Evolutionary conservation across 345 rosid genomes (phyloP).

Genomic region (Carallia brachiata): DNA sequence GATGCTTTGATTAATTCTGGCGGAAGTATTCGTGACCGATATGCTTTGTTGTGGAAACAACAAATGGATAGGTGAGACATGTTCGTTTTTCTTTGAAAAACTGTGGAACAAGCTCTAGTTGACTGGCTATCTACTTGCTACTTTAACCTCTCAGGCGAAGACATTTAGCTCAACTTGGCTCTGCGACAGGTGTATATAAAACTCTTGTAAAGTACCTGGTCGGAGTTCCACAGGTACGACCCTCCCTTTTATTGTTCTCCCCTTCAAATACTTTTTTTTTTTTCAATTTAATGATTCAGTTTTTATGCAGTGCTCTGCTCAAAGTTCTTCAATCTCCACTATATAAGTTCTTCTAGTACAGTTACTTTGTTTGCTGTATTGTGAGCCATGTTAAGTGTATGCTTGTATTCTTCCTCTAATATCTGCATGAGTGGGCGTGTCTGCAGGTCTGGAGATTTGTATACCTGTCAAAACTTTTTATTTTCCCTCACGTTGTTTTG

Average conservation of each 20-base stretch:
- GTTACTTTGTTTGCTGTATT: neutral
- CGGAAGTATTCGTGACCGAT: slow-evolving; percentile 69
- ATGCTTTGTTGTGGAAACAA: slow-evolving; percentile 90
- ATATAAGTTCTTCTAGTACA: neutral
- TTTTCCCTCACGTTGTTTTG: no score
- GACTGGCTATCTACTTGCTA: slow-evolving; percentile 17
- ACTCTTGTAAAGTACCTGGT: slow-evolving; percentile 96
- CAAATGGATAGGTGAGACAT: slow-evolving; percentile 84
- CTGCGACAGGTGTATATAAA: slow-evolving; percentile 97
- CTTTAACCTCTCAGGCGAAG: slow-evolving; percentile 62
- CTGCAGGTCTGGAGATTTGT: neutral
- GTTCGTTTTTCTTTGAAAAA: slow-evolving; percentile 9
- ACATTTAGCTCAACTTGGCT: slow-evolving; percentile 92
- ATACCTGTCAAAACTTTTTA: neutral
- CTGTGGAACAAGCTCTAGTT: slow-evolving; percentile 14
- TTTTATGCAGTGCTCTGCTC: neutral
- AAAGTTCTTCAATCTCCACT: neutral
- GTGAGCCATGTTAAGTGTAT: neutral
- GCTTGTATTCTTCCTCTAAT: neutral
- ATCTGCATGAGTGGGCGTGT: no score
- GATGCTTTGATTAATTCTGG: slow-evolving; percentile 77
- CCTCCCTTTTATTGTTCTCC: neutral
- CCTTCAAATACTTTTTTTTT: neutral
- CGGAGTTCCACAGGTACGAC: slow-evolving; percentile 93
- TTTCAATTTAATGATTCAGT: neutral